phyloP scores from a whole-genome alignment of 805 yeast species.

The Teunomyces barrocoloradensis region DNA sequence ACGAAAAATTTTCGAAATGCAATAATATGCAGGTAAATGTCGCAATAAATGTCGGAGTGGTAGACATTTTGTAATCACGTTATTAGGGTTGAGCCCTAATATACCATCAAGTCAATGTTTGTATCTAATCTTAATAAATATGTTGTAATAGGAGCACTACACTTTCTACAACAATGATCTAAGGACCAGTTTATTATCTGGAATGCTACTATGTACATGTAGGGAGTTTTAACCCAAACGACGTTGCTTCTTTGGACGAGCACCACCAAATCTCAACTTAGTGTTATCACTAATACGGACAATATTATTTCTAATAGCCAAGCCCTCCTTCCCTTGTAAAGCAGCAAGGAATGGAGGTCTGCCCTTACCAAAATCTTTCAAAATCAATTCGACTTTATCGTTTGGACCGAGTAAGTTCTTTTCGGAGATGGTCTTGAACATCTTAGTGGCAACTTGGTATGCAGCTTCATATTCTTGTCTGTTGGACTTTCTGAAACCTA shows the following conservation, averaged over 20 bases:
- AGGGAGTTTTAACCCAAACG: slow-evolving; percentile 41
- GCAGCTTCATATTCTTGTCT: slow-evolving; percentile 93
- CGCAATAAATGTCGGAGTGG: not conserved
- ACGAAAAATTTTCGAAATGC: slow-evolving; percentile 12
- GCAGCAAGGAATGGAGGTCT: slow-evolving; percentile 84
- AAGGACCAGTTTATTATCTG: slow-evolving; percentile 1
- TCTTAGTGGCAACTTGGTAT: slow-evolving; percentile 73
- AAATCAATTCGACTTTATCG: slow-evolving; percentile 68
- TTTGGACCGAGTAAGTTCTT: slow-evolving; percentile 48
- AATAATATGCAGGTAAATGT: slow-evolving; percentile 2
- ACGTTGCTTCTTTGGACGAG: slow-evolving; percentile 76
- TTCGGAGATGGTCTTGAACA: slow-evolving; percentile 71
- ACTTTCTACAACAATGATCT: not conserved
- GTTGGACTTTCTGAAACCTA: slow-evolving; percentile 87
- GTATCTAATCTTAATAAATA: not conserved
- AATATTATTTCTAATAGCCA: slow-evolving; percentile 60
- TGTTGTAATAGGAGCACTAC: not conserved
- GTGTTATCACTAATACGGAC: slow-evolving; percentile 77
- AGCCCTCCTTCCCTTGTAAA: slow-evolving; percentile 86
- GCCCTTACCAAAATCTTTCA: slow-evolving; percentile 85
- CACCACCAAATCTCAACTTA: slow-evolving; percentile 88
- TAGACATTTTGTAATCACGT: not conserved
- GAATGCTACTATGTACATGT: slow-evolving; percentile 8
- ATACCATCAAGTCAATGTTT: no score
- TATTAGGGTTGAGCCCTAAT: slow-evolving; percentile 8